Base-by-base conservation (phyloP, 139 green algal species). In the Chlamydomonas incerta region DNA sequence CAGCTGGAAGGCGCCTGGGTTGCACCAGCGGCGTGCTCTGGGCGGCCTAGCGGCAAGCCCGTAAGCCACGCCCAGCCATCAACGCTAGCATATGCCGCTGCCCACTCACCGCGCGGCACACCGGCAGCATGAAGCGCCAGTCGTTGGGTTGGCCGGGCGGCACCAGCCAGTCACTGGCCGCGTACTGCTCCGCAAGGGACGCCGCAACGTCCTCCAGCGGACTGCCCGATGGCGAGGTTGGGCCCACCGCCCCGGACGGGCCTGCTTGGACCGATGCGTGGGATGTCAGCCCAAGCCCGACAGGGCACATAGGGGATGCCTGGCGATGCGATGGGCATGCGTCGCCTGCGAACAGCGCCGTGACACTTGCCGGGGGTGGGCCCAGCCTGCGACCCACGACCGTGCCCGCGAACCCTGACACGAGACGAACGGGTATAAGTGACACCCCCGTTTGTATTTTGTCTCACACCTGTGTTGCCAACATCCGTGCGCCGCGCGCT, bases 111-210 rank as follows among this genome's bases (percentile, higher is more conserved):
- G 77, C 63, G 6, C 77, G 28, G 28, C 26, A 60, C 31, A 83
- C 77, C n/a, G 63, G 37, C 46, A 74, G 9, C 77, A 74, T 74
- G 77, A 83, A 83, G 18, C 77, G 63, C 77, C 77, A 83, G 77
- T 83, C 77, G 63, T 83, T 83, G 29, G 77, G 63, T 47, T 83
- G 77, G 10, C 77, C 77, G 8, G 77, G 77, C 6, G 77, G 77
- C 63, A 74, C 63, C 46, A 83, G 41, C 77, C 77, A 83, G 35
- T 66, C 63, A 29, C 77, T 50, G 8, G n/a, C n/a, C 1, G 35
- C 57, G 31, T 55, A 74, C 63, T 74, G 63, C 63, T 74, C 77
- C n/a, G 63, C 47, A n/a, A 83, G 77, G 15, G 41, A 65, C 3
- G 28, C 29, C 9, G 63, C 77, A 3, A 83, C 31, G 18, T 57